Evolutionary conservation across 2,329 filamentous ascomycete species (phyloP), one percentile per base, ranked within the genome.

Genomic region (Pseudogymnoascus sp.): DNA sequence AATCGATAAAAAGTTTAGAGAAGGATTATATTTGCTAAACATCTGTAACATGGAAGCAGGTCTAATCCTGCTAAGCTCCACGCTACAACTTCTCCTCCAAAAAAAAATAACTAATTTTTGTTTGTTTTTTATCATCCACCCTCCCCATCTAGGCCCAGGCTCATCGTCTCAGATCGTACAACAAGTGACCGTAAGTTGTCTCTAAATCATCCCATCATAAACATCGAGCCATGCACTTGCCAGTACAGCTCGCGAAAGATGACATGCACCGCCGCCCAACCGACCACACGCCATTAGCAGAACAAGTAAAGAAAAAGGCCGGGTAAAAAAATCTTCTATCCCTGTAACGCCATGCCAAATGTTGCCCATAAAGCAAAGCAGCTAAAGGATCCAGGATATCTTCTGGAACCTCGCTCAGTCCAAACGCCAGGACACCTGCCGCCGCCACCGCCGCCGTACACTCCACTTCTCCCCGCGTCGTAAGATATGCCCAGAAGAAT

Each of bases 171-270:
- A 17, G n/a, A 67, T 33, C 63, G 66, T 68, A 65, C 63, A 62
- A 66, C 39, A 60, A 67, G 66, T 67, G 62, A 68, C 65, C 68
- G 66, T 69, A 62, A 61, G 68, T 69, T 60, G 50, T 66, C 59
- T 58, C 58, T 58, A 60, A 64, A 65, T 64, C 62, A 59, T 54
- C 63, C 47, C 60, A 62, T 60, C 59, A 65, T 57, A 59, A 57
- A 33, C 31, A 66, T 62, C 62, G 62, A 59, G 33, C 62, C 63
- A 63, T 58, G 54, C 59, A 65, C 63, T 33, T 33, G 15, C 47
- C 47, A 35, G 47, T 54, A 29, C 47, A 54, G 29, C 47, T 35
- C 47, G 47, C 21, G 47, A 54, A 9, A 54, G n/a, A 54, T 54
- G 47, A 60, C 40, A 63, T 60, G 62, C 64, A 58, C 33, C 36